These are phyloP conservation scores for Phenoliferia sp. DNA, from an alignment of 1,284 basidiomycete species.

Conservation along the genomic window DNA sequence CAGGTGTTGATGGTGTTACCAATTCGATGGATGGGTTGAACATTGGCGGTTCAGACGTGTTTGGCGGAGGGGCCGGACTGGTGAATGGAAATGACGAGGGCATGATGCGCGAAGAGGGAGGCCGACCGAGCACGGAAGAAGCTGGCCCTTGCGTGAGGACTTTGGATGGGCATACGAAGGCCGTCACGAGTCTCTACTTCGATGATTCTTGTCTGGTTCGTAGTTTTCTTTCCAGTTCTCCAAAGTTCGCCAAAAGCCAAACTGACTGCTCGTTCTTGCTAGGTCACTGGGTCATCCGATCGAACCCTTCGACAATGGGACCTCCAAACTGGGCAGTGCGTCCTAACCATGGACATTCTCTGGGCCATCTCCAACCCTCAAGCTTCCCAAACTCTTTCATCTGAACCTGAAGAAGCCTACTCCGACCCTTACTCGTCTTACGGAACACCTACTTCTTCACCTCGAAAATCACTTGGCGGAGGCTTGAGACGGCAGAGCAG, in stretches of 20 bases:
- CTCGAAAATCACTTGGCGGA: slow-evolving; percentile 28
- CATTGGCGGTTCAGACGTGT: slow-evolving; percentile 17
- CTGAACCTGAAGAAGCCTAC: slow-evolving; percentile 23
- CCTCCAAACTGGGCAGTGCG: slow-evolving; percentile 89
- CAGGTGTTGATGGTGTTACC: not conserved
- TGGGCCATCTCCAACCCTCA: slow-evolving; percentile 97
- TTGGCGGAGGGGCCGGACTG: slow-evolving; percentile 5
- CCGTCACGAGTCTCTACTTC: slow-evolving; percentile 88
- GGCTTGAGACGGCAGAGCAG: slow-evolving; percentile 32
- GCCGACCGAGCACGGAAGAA: slow-evolving; percentile 44
- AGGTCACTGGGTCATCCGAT: slow-evolving; percentile 96
- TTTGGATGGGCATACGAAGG: slow-evolving; percentile 86
- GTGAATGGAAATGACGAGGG: slow-evolving; percentile 21
- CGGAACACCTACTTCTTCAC: slow-evolving; percentile 15
- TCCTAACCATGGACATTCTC: slow-evolving; percentile 98
- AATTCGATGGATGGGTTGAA: slow-evolving; percentile 1
- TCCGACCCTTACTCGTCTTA: slow-evolving; percentile 12
- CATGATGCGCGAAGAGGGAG: slow-evolving; percentile 52
- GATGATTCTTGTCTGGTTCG: slow-evolving; percentile 85
- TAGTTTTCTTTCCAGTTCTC: slow-evolving; percentile 15
- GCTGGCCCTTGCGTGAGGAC: slow-evolving; percentile 62
- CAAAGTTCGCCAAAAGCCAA: not conserved
- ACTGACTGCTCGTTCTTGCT: not conserved
- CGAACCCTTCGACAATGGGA: slow-evolving; percentile 99
- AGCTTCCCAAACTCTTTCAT: slow-evolving; percentile 36